Evolutionary conservation across 495 filamentous ascomycete genomes (phyloP), one percentile per base, ranked within the genome.

Genomic region (Letharia lupina): DNA sequence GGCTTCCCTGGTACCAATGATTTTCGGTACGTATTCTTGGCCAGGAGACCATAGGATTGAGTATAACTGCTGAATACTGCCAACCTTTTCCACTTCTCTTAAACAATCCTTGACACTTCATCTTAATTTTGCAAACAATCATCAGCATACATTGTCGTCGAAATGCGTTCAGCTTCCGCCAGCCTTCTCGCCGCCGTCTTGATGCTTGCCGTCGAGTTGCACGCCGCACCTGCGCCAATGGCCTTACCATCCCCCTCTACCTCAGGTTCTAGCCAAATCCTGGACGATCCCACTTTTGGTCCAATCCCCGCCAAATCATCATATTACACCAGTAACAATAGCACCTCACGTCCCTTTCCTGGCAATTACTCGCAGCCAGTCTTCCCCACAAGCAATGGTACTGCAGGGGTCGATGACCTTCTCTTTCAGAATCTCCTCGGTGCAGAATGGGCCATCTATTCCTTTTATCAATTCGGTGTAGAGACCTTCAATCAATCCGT

Each of bases 371-470:
- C 70, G 11, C 71, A 76, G 48, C 74, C 77, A 52, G 69, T 83
- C 70, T 66, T 78, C n/a, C 75, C 80, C 2, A 80, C 78, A 1
- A 42, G 70, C 7, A 50, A 69, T 1, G 79, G 79, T 10, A 41
- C 63, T 20, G 37, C 77, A 1, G 79, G 71, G 4, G 67, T 67
- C 16, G 80, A 83, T 64, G 81, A 84, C 69, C 61, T 73, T 28
- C 72, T 78, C 16, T 83, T 80, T 74, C 82, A 84, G 68, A 83
- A 84, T 67, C 72, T 84, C 12, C 76, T 83, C 2, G 71, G 76
- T 1, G 82, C 82, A 44, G 81, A 83, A 65, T 84, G 81, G 82
- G 67, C 79, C 44, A 83, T 84, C 70, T 84, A 79, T 70, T 71
- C 72, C 54, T 83, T 84, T 70, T 84, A 84, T 70, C 82, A 83